Evolutionary conservation across 2,329 filamentous ascomycete species (phyloP), one percentile per base, ranked within the genome.

Genomic region (Aspergillus aculeatus): DNA sequence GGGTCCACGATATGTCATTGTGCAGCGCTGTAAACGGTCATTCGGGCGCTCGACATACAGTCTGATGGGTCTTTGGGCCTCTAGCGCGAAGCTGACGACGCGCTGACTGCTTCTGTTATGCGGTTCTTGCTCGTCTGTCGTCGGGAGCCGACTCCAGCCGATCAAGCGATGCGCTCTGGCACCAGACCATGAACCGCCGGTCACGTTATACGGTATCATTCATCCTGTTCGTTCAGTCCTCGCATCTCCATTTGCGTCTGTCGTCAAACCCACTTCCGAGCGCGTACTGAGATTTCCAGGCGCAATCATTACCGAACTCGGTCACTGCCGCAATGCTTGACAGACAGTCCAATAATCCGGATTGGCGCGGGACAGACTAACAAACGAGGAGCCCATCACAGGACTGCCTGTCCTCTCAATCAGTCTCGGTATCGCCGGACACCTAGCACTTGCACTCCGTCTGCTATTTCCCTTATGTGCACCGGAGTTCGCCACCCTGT

Each of bases 281-380:
- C 66, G 66, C 64, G 54, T 68, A 58, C 63, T 65, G 61, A 66
- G 61, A 64, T 59, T 19, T 44, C 16, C 38, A 44, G 38, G 2
- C 38, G 41, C 41, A 52, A 50, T 56, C 56, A 60, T 59, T 58
- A 61, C 53, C 57, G 63, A 52, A 54, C 57, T 50, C 57, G 26
- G 58, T 44, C 29, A 60, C 35, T 54, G 57, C 50, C 53, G 55
- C 58, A 62, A 58, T 61, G 47, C 38, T 54, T 56, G 53, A 55
- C 32, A 21, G 38, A 24, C 53, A 21, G 53, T 44, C 41, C 38
- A 54, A 56, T 52, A 54, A 56, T 52, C 50, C 53, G 29, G 47
- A 24, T 53, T 41, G 41, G 49, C 47, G 47, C 48, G 54, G 54
- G 49, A 53, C 57, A 31, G 58, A 54, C 54, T 31, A 47, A 29